These are phyloP conservation scores for Tylopilus sp. DNA, from an alignment of 1,284 basidiomycete species.

Conservation along the genomic window DNA sequence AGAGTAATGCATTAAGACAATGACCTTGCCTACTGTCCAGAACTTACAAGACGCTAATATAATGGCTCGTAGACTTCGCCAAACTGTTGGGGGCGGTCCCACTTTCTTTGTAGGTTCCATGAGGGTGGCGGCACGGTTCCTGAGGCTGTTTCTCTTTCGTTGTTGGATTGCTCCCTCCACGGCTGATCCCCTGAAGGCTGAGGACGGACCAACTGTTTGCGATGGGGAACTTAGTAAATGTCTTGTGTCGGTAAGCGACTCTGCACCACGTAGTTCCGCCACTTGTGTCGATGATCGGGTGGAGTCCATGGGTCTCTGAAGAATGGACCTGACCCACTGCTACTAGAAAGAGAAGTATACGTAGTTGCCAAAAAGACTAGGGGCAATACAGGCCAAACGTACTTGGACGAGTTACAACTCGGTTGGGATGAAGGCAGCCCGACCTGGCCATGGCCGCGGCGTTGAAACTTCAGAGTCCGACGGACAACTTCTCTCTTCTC, in stretches of 20 bases:
- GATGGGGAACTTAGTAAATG: constrained; percentile 5
- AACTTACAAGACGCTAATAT: constrained; percentile 61
- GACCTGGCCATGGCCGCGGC: no score
- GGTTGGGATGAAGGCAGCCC: background rate
- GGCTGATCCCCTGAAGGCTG: constrained; percentile 8
- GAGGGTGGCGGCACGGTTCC: constrained; percentile 30
- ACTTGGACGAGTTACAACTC: background rate
- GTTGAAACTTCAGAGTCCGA: no score
- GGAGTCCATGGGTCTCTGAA: constrained; percentile 24
- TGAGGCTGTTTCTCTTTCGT: constrained; percentile 24
- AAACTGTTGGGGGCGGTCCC: constrained; percentile 53
- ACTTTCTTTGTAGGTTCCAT: constrained; percentile 50
- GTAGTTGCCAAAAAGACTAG: background rate
- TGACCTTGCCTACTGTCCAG: background rate
- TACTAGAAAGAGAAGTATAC: background rate
- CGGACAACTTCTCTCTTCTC: no score
- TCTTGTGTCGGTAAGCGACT: constrained; percentile 16
- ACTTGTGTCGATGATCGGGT: constrained; percentile 24
- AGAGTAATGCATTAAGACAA: constrained; percentile 9
- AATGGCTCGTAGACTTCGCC: constrained; percentile 61
- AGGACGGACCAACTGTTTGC: constrained; percentile 19
- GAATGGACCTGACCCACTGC: constrained; percentile 19
- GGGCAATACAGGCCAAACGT: constrained; percentile 2
- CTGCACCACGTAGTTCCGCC: constrained; percentile 21
- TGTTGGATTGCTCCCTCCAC: constrained; percentile 13